Evolutionary conservation across 140 eudicot genomes (phyloP), one percentile per base, ranked within the genome.

Genomic region (Oenanthe javanica): DNA sequence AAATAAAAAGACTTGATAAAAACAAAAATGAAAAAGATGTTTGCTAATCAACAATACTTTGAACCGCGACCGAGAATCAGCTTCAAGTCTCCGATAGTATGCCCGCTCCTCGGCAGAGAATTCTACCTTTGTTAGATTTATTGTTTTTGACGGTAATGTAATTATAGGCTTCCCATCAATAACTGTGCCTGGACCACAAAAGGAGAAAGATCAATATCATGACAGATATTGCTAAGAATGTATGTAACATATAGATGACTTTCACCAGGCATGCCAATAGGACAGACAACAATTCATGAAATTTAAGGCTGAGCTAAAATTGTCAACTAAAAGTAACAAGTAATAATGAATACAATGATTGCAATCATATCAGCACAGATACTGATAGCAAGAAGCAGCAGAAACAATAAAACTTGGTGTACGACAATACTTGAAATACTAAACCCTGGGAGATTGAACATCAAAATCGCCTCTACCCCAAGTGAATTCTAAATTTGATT

Each of bases 121-220:
- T 10, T 87, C 89, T 81, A 89, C 96, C 78, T 69, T 80, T 38
- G 66, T 83, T 83, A 93, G 79, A 54, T 84, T 61, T 79, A 90
- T 81, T 47, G 84, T 89, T 85, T 91, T 93, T 2, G 93, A 93
- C 11, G 98, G 98, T 49, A 93, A 82, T 79, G 72, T 88, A 47
- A 93, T 91, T 36, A 93, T 91, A 77, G 98, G 98, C 84, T 86
- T 78, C 50, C 97, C 97, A 90, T 90, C 93, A 73, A 91, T 82
- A 80, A 88, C 75, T 49, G 96, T 90, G 59, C 91, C 98, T 93
- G 84, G 2, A 75, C 45, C 45, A 67, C 15, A 67, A 67, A 66
- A 3, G 43, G 73, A 67, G 18, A 31, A 31, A 67, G 13, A 38
- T 67, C 73, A 67, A 27, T 7, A 67, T 67, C 6, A 66, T 10